Evolutionary conservation across 2,329 filamentous ascomycete genomes (phyloP).

Genomic region (Ophiostoma sp.): DNA sequence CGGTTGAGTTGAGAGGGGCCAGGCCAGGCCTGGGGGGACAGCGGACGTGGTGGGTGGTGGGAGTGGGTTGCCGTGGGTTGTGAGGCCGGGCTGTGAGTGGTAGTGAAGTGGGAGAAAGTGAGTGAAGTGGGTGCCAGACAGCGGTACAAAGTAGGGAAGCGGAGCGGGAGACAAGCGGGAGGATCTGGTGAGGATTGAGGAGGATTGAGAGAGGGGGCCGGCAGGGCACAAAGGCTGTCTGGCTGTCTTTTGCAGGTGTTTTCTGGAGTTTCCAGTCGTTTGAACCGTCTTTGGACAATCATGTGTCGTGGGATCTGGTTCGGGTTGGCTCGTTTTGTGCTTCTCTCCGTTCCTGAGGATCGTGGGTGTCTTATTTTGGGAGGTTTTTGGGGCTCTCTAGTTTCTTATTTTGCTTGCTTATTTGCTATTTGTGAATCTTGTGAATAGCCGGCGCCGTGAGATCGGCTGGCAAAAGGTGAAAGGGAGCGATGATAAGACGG

Average conservation of each 20-base stretch:
- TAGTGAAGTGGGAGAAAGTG: neutral
- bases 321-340: neutral
- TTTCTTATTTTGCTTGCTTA: neutral
- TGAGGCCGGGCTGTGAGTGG: neutral
- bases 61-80: neutral
- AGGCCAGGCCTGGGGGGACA: conserved; percentile 13
- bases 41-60: neutral
- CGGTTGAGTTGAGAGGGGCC: conserved; percentile 24
- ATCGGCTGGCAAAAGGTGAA: conserved; percentile 13
- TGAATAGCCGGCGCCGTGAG: conserved; percentile 4
- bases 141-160: conserved; percentile 24
- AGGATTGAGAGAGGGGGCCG: neutral
- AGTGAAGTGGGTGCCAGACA: neutral
- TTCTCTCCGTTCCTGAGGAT: conserved; percentile 12
- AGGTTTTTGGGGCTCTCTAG: too few relatives aligned
- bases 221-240: neutral
- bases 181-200: neutral
- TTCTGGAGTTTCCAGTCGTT: conserved; percentile 1
- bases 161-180: conserved; percentile 21
- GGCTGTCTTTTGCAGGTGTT: neutral
- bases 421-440: neutral
- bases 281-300: neutral
- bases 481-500: neutral
- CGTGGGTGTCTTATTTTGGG: neutral
- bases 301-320: neutral